A percentile compares a stretch with the other conserved stretches of the same genome.
Conservation (phyloP, 495 filamentous ascomycete species). For the Hypoxylon lienhwacheense region DNA sequence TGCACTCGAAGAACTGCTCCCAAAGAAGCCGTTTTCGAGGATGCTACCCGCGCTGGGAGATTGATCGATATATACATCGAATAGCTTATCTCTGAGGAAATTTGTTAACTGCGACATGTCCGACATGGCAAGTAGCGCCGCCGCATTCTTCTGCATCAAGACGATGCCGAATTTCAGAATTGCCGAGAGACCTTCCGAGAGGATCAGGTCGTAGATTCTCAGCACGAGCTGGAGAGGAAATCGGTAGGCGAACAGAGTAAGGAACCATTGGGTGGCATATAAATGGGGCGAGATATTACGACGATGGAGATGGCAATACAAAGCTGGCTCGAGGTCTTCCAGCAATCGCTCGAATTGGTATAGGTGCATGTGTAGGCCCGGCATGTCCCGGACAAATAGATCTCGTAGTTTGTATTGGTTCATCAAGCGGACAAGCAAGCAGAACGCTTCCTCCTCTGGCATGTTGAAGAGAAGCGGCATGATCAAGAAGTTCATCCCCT, state of each 20-base stretch:
- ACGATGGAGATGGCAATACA: slow-evolving; percentile 92
- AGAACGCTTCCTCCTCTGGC: slow-evolving; percentile 96
- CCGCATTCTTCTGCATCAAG: slow-evolving; percentile 90
- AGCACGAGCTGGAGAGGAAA: slow-evolving; percentile 96
- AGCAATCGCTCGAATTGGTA: slow-evolving; percentile 95
- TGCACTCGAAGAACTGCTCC: slow-evolving; percentile 74
- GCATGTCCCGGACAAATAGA: slow-evolving; percentile 95
- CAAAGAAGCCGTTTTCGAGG: slow-evolving; percentile 96
- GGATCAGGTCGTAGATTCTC: slow-evolving; percentile 93
- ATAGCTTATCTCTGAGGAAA: slow-evolving; percentile 90
- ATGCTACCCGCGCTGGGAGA: slow-evolving; percentile 83
- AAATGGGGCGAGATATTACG: slow-evolving; percentile 85
- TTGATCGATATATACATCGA: slow-evolving; percentile 96
- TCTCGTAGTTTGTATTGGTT: slow-evolving; percentile 92
- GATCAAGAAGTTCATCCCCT: slow-evolving; percentile 97
- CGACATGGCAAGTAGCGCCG: slow-evolving; percentile 76
- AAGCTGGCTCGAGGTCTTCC: slow-evolving; percentile 89
- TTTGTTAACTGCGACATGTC: slow-evolving; percentile 86
- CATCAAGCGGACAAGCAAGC: slow-evolving; percentile 90
- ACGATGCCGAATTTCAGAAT: slow-evolving; percentile 93
- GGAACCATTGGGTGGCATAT: slow-evolving; percentile 98
- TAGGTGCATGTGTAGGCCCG: slow-evolving; percentile 86
- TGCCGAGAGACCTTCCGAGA: slow-evolving; percentile 89
- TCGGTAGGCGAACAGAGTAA: slow-evolving; percentile 97
- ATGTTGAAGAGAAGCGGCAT: slow-evolving; percentile 99